Base-by-base conservation (phyloP, 768 basidiomycete genomes). In the Coprinopsis sp. region DNA sequence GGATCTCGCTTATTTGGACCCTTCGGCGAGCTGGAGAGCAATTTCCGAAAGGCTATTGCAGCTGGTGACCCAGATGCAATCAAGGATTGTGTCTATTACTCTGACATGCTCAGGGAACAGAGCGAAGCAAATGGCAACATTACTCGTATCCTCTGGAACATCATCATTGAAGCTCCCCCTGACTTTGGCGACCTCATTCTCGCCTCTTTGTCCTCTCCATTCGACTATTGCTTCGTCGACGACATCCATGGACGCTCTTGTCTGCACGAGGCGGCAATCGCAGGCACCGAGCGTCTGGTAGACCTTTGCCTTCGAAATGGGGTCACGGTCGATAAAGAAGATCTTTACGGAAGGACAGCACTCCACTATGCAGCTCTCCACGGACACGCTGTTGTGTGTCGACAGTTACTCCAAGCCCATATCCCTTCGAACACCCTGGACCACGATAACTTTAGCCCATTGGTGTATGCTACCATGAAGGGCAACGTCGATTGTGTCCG, bases 321-420 rank as follows among this genome's bases (percentile, higher is more conserved):
- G 13, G 79, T 91, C 2, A 68, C 78, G n/a, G 74, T 81, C 41
- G 79, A 83, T 56, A 87, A 81, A 54, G 69, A 78, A 18, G 96
- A 99, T 58, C 82, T 84, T 1, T 99, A 98, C 64, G 93, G 91
- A 24, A 87, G 96, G 3, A 87, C 90, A 6, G 85, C 94, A 3
- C 74, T 99, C 33, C 95, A 98, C 68, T 99, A 99, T 66, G 91
- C 92, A 13, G 87, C 91, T 18, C 92, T 97, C 83, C 84, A 92
- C 58, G 93, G 93, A 1, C 87, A 94, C 60, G 73, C 81, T 6
- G 64, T 62, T 19, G 78, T 95, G 47, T 92, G 90, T 64, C 78
- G 73, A 39, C 81, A 74, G 54, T 78, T 99, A 28, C 67, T 99
- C 50, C 75, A 83, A 50, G 82, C 80, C 14, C 68, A 74, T 27